Base-by-base conservation (phyloP, 2,329 filamentous ascomycete genomes). In the Keithomyces neogunnii region DNA sequence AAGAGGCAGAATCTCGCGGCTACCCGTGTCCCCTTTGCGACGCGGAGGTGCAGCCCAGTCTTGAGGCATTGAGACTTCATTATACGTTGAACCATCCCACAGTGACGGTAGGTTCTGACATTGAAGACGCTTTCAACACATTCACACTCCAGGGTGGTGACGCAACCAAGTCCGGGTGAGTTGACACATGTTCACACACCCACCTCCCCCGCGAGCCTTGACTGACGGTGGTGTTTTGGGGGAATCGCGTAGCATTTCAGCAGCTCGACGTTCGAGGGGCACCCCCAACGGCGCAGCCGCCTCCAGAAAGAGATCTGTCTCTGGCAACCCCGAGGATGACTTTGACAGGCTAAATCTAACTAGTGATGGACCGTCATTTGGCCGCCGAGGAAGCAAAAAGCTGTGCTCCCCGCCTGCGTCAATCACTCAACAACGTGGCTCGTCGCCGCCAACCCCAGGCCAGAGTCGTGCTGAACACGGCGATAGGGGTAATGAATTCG, bases 61-160 rank as follows among this genome's bases (percentile, higher is more conserved):
- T 66, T 5, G 57, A 62, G 9, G 55, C 54, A 3, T 67, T 67
- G 52, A 58, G 54, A 11, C 48, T 53, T 1, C 66, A 68, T 1
- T 52, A 63, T 19, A 29, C 38, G 5, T 19, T 51, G 2, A 57
- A 54, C 4, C 61, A 64, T 19, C 44, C 55, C 4, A 54, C 35
- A 31, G 57, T 63, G 19, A 51, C 53, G 3, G 57, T 54, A 2
- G 60, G 66, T 4, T 45, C 57, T 2, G 61, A 57, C n/a, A 59
- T 66, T 9, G 55, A 59, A n/a, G 51, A 58, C 39, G 60, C 56
- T 2, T 63, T 63, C 35, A 53, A 57, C 9, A 59, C 51, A 26
- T 56, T 59, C 42, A 53, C 59, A 7, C 43, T 59, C 26, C 52
- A 57, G 26, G 46, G 36, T 13, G n/a, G 7, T 6, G 45, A 44